Evolutionary conservation across 805 yeast species (phyloP), one percentile per base, ranked within the genome.

Genomic region (Lipomyces spencermartinsiae): DNA sequence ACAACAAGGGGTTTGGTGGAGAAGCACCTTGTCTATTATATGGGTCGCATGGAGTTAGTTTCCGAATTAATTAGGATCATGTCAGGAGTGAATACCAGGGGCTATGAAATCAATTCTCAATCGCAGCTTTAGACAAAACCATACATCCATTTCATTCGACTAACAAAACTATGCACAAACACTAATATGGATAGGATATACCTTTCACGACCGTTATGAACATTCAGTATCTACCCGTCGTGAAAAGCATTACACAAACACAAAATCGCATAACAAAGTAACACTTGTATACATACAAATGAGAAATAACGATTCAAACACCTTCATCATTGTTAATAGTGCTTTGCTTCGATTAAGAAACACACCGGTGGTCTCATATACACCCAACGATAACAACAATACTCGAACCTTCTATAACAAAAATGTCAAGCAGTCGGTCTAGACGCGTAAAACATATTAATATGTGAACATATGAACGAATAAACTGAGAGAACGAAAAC

Each of bases 271-370:
- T 16, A 14, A n/a, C 49, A 14, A 43, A 39, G 5, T 14, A 16
- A 43, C 49, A 43, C 49, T 43, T 14, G 22, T n/a, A 14, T 9
- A 43, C 49, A n/a, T n/a, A n/a, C 49, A 43, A 43, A 16, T 6
- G 49, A 43, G 22, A 43, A 43, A 43, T 43, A 43, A 43, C 49
- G 49, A 43, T 43, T 43, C 49, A 43, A 43, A 43, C 49, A 19
- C 49, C 22, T 16, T 43, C n/a, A 43, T n/a, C 7, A 43, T 43
- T 16, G n/a, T 19, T 43, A 43, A 22, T n/a, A 43, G 49, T 43
- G 22, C 22, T n/a, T 43, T 5, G 43, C 10, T 37, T 37, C 14
- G 14, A 37, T 37, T 37, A 14, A 4, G 43, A 14, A 37, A 37
- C 14, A 37, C 14, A 37, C 14, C 14, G 10, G 43, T 10, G 0